phyloP scores from a whole-genome alignment of 257 asterid species.

The Galeopsis tetrahit region DNA sequence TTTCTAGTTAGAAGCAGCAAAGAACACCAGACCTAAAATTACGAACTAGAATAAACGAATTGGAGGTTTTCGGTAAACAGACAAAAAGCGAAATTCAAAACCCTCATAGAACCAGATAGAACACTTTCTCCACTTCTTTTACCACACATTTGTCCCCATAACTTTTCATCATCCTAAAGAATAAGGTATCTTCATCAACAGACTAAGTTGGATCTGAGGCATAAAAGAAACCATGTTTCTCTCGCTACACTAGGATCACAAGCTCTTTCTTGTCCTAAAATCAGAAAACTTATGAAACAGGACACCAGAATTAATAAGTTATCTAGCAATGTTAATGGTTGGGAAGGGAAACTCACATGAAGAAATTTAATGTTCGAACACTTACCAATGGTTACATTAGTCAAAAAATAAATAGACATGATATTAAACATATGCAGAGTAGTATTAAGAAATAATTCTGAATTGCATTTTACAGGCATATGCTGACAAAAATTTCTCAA shows the following conservation, averaged over 20 bases:
- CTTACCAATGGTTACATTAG: not conserved
- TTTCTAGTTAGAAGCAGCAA: conserved; percentile 11
- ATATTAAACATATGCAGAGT: not conserved
- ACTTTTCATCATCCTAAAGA: not conserved
- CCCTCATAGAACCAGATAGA: conserved; percentile 14
- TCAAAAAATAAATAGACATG: not conserved
- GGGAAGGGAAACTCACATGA: conserved; percentile 19
- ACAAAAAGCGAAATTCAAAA: conserved; percentile 2
- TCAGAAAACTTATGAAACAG: not conserved
- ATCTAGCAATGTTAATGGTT: not conserved
- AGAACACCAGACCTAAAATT: conserved; percentile 14
- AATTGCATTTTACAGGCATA: conserved; percentile 13
- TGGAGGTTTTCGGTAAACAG: not conserved
- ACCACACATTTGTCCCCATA: not conserved
- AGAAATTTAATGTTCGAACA: conserved; percentile 1
- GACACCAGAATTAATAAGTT: not conserved
- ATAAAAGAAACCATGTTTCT: conserved; percentile 11
- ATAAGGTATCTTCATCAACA: not conserved
- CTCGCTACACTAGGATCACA: conserved; percentile 2
- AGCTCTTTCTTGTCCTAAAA: not conserved
- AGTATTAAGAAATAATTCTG: not conserved
- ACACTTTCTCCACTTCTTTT: conserved; percentile 11
- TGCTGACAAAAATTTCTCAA: not conserved
- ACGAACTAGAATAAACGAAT: conserved; percentile 1
- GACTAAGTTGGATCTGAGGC: conserved; percentile 5